Base-by-base conservation (phyloP, 2,329 filamentous ascomycete species). In the Nemania serpens region DNA sequence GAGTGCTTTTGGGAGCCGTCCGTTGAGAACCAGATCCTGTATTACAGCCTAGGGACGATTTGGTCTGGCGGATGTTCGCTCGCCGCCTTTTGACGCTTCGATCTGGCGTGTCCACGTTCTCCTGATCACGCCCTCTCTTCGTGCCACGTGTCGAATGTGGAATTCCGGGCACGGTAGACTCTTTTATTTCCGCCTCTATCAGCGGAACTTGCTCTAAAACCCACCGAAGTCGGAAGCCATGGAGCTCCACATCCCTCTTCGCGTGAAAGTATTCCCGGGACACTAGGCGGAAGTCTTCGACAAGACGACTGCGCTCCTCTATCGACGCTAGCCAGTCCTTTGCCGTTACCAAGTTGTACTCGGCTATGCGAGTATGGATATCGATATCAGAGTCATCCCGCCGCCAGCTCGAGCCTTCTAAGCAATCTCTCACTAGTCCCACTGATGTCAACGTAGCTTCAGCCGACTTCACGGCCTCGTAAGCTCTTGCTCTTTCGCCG, bases 161-260 rank as follows among this genome's bases (percentile, higher is more conserved):
- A 5, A 36, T 33, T 5, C 41, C n/a, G n/a, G 17, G 11, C 10
- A 18, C 51, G 36, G 25, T 18, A 18, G 50, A 7, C 25, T 29
- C 25, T 15, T 39, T 46, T 22, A 41, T 49, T 25, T 60, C 51
- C 20, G 58, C 51, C 46, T 39, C 51, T 5, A 60, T 13, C 15
- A 60, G 13, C n/a, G 51, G 51, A 36, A 60, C 13, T 22, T 60
- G 51, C 15, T 55, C 51, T 17, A 50, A 22, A 18, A 51, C 39
- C 51, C 58, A 55, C 18, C 43, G 25, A 4, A 51, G 17, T 17
- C 29, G 15, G 15, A 5, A 18, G 4, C 7, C 13, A 20, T 33
- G 13, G 33, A 20, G 10, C 36, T 37, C 10, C 9, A 4, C 13
- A 1, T 20, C 2, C 1, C 13, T 7, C 18, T 34, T 48, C 12